Conservation (phyloP, 495 filamentous ascomycete species). For the Penicillium antarcticum region DNA sequence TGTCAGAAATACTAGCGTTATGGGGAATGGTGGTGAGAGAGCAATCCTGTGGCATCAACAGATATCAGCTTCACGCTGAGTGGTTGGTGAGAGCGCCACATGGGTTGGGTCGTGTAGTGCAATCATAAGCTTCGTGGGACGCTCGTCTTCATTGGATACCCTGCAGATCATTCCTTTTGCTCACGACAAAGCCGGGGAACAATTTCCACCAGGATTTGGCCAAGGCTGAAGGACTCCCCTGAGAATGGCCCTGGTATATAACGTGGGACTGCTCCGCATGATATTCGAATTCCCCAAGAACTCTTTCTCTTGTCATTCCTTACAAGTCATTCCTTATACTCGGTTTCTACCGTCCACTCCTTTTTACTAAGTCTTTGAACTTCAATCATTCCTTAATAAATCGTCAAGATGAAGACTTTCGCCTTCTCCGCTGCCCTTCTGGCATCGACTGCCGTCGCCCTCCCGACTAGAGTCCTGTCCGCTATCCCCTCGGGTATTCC, state of each 20-base stretch:
- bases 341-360: conserved; percentile 28
- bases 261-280: neutral
- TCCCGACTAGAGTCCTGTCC: conserved; percentile 15
- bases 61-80: conserved; percentile 6
- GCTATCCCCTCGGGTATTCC: conserved; percentile 13
- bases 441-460: conserved; percentile 21
- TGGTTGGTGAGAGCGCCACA: neutral
- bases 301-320: conserved; percentile 13
- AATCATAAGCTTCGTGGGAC: conserved; percentile 17
- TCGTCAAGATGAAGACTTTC: conserved; percentile 25
- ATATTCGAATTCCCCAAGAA: conserved; percentile 16
- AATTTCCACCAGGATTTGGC: neutral
- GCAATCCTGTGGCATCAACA: conserved; percentile 6
- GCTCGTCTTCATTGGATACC: conserved; percentile 22
- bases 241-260: conserved; percentile 7
- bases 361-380: conserved; percentile 18
- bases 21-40: neutral
- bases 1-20: neutral
- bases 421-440: conserved; percentile 20
- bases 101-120: conserved; percentile 2
- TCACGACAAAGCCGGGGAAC: neutral
- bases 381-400: conserved; percentile 23
- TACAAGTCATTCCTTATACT: conserved; percentile 19
- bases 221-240: neutral
- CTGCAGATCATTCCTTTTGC: conserved; percentile 14